Evolutionary conservation across 2,329 filamentous ascomycete species (phyloP).

Genomic region (Penicillium vulpinum): DNA sequence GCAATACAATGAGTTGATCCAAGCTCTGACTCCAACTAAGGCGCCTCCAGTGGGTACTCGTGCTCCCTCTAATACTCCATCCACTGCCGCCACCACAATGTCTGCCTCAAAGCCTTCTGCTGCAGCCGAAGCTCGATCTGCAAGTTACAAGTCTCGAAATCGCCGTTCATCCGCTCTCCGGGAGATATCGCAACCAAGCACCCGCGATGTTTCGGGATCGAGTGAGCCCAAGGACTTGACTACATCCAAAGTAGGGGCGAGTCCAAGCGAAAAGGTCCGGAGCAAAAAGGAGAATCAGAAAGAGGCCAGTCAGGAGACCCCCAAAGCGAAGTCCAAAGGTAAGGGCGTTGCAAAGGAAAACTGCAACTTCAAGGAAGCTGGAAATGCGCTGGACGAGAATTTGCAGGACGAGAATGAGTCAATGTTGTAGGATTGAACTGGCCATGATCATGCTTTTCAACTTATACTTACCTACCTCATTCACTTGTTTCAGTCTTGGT

Average conservation of each 20-base stretch:
- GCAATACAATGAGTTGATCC: constrained; percentile 38
- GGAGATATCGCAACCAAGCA: constrained; percentile 32
- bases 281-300: constrained; percentile 35
- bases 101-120: constrained; percentile 30
- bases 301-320: constrained; percentile 25
- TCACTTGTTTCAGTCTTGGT: not conserved
- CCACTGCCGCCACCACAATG: constrained; percentile 20
- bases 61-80: constrained; percentile 34
- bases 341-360: constrained; percentile 24
- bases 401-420: not conserved
- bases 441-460: not conserved
- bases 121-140: constrained; percentile 30
- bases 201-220: constrained; percentile 36
- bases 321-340: constrained; percentile 7
- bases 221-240: constrained; percentile 29
- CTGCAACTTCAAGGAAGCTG: not conserved
- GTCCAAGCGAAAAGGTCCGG: constrained; percentile 34
- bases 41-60: constrained; percentile 27
- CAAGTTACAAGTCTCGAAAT: constrained; percentile 24
- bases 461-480: not conserved
- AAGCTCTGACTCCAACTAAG: constrained; percentile 41
- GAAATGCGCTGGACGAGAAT: not conserved
- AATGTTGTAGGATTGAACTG: not conserved
- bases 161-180: constrained; percentile 25
- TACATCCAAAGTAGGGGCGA: constrained; percentile 30